Conservation (phyloP, 345 rosid species). For the Psidium guajava region DNA sequence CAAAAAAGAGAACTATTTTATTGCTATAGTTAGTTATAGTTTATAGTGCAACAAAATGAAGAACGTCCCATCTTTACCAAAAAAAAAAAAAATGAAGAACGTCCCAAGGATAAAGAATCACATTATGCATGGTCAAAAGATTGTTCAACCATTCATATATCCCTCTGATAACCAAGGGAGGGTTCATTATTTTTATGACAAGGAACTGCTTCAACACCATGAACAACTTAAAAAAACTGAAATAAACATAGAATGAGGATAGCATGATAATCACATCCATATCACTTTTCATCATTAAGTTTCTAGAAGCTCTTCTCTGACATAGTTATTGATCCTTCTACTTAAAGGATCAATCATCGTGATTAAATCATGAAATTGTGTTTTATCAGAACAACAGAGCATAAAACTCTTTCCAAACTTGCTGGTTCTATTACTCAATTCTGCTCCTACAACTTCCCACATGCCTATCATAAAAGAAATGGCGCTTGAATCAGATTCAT, state of each 20-base stretch:
- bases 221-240: not conserved
- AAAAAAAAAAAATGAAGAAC: too few species aligned
- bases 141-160: not conserved
- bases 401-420: not conserved
- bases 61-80: too few species aligned
- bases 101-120: not conserved
- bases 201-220: not conserved
- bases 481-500: not conserved
- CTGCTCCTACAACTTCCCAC: not conserved
- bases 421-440: not conserved
- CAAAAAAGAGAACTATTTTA: not conserved
- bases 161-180: not conserved
- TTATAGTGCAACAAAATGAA: not conserved
- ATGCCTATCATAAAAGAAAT: not conserved
- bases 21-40: not conserved
- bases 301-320: not conserved
- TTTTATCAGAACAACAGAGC: not conserved
- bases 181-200: not conserved
- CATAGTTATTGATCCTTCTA: not conserved
- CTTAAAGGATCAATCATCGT: not conserved
- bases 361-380: not conserved
- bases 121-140: not conserved
- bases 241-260: not conserved
- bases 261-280: not conserved
- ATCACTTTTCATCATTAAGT: not conserved